Evolutionary conservation across 768 basidiomycete genomes (phyloP).

Genomic region (Rhizopogon rudus): DNA sequence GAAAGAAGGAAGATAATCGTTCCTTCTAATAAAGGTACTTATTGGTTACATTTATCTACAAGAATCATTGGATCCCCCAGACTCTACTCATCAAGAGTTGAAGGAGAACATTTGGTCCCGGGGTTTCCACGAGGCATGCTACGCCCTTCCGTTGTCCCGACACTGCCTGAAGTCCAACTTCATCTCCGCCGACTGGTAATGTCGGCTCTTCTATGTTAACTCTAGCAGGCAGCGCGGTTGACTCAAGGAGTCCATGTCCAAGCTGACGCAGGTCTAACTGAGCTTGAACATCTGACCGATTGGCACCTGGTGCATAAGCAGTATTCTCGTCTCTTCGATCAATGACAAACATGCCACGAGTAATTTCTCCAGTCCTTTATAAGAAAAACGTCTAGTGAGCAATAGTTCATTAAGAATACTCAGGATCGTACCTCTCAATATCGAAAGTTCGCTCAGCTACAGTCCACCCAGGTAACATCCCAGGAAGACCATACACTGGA

Average conservation of each 20-base stretch:
- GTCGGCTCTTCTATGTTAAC: constrained; percentile 40
- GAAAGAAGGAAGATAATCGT: no score
- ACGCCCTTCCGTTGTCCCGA: constrained; percentile 28
- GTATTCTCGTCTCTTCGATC: constrained; percentile 66
- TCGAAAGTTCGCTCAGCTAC: constrained; percentile 50
- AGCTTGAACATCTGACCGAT: constrained; percentile 59
- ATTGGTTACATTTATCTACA: no score
- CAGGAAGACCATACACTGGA: constrained; percentile 15
- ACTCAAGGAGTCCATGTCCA: constrained; percentile 38
- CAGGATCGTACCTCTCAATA: constrained; percentile 53
- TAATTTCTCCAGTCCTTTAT: constrained; percentile 66
- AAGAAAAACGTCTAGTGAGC: neutral
- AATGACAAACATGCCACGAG: constrained; percentile 83
- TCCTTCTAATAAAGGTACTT: no score
- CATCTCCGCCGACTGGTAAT: constrained; percentile 6
- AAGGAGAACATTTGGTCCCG: constrained; percentile 53
- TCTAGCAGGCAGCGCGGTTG: constrained; percentile 48
- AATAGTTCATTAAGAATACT: neutral
- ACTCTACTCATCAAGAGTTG: constrained; percentile 46
- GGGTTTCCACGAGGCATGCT: constrained; percentile 51
- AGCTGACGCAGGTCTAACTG: constrained; percentile 36
- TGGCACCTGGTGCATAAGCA: constrained; percentile 62
- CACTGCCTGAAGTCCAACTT: neutral
- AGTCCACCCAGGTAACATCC: constrained; percentile 51
- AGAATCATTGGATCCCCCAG: constrained; percentile 35